Conservation (phyloP, 1,139 yeast species). For the Debaryomyces fabryi region DNA sequence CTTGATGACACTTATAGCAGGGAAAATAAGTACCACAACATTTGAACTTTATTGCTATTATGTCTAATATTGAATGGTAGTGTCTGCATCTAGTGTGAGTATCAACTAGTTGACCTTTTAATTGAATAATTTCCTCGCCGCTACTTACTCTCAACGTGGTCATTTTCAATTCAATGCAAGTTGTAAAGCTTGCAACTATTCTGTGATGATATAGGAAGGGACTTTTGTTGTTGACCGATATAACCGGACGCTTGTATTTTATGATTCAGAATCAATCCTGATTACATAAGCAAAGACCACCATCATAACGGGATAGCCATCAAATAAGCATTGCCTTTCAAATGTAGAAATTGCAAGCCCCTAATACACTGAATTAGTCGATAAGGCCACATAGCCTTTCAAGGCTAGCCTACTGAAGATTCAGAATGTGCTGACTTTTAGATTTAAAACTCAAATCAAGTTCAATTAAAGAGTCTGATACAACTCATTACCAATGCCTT, state of each 20-base stretch:
- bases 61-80: constrained; percentile 37
- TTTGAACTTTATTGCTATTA: constrained; percentile 46
- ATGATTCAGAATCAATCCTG: neutral
- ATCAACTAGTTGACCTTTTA: constrained; percentile 31
- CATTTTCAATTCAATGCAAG: neutral
- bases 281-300: neutral
- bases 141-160: neutral
- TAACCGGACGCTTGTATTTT: neutral
- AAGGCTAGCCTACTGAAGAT: too few relatives aligned
- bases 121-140: neutral
- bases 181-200: neutral
- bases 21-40: constrained; percentile 44
- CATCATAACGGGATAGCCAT: neutral
- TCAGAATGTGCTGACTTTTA: too few relatives aligned
- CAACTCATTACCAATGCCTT: too few relatives aligned
- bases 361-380: too few relatives aligned
- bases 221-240: neutral
- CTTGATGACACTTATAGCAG: constrained; percentile 44
- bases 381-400: too few relatives aligned
- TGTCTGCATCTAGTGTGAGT: constrained; percentile 41
- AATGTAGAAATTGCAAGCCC: neutral
- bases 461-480: too few relatives aligned
- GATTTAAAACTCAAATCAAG: too few relatives aligned
- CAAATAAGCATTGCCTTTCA: neutral
- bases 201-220: neutral